phyloP scores from a whole-genome alignment of 768 basidiomycete species.

The Astraeus odoratus region DNA sequence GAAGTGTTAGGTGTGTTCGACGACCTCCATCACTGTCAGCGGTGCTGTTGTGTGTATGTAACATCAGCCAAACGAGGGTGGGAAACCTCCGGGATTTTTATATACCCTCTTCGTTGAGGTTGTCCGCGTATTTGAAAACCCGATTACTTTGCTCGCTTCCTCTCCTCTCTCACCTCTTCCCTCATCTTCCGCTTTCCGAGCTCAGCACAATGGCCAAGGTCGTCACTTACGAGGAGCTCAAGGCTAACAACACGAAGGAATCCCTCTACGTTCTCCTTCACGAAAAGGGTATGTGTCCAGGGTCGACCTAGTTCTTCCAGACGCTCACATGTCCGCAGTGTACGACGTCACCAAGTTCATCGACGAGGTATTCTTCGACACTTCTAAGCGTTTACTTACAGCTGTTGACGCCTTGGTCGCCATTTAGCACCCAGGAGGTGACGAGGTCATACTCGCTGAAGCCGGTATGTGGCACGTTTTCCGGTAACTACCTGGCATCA shows the following conservation, averaged over 20 bases:
- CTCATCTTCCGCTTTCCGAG: conserved; percentile 12
- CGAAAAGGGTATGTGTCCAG: conserved; percentile 62
- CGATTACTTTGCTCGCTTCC: conserved; percentile 25
- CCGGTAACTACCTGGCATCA: conserved; percentile 1
- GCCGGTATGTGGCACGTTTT: conserved; percentile 53
- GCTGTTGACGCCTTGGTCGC: no score
- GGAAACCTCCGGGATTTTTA: background rate
- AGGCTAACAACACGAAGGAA: conserved; percentile 67
- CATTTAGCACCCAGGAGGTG: conserved; percentile 93
- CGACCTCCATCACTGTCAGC: no score
- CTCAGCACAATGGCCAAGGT: conserved; percentile 36
- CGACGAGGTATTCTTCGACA: conserved; percentile 80
- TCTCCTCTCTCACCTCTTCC: no score
- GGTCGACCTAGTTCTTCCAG: background rate
- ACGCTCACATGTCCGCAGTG: conserved; percentile 40
- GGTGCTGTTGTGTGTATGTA: conserved; percentile 4
- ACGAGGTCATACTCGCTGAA: conserved; percentile 94
- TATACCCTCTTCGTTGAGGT: background rate
- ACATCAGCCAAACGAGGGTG: background rate
- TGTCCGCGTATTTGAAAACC: background rate
- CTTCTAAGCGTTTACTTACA: no score
- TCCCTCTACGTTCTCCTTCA: conserved; percentile 77
- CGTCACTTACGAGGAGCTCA: conserved; percentile 69
- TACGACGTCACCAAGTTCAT: conserved; percentile 92
- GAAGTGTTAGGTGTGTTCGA: no score